Evolutionary conservation across 148 eudicot genomes (phyloP).

Genomic region (Vaccinium corymbosum): DNA sequence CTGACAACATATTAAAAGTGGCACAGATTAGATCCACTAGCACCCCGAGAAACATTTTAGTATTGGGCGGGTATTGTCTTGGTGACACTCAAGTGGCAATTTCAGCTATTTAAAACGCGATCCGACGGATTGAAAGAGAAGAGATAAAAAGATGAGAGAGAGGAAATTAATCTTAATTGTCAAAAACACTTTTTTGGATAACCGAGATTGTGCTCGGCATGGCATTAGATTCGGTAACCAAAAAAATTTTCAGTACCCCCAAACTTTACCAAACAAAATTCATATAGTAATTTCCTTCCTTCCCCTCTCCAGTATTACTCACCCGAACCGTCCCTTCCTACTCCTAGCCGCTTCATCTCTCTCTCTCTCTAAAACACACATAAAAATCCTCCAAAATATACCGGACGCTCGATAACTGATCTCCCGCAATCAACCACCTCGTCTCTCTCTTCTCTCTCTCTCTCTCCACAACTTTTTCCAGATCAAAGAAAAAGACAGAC

Average conservation of each 20-base stretch:
- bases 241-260: too few relatives aligned
- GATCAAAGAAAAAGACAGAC: slow-evolving; percentile 24
- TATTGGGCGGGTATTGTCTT: too few relatives aligned
- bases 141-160: too few relatives aligned
- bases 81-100: too few relatives aligned
- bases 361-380: neutral
- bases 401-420: slow-evolving; percentile 16
- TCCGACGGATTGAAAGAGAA: too few relatives aligned
- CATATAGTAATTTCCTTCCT: neutral
- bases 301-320: neutral
- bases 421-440: slow-evolving; percentile 15
- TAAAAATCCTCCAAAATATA: neutral
- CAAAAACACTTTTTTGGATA: too few relatives aligned
- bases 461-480: slow-evolving; percentile 6
- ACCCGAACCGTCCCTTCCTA: slow-evolving; percentile 2
- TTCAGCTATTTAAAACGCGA: rapidly evolving
- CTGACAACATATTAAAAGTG: too few relatives aligned
- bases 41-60: too few relatives aligned
- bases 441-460: neutral
- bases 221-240: too few relatives aligned
- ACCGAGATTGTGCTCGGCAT: too few relatives aligned
- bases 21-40: too few relatives aligned
- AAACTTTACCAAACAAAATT: slow-evolving; percentile 1
- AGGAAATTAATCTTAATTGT: too few relatives aligned
- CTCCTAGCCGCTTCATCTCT: slow-evolving; percentile 12